Evolutionary conservation across 2,329 filamentous ascomycete genomes (phyloP), one percentile per base, ranked within the genome.

Genomic region (Ambrosiella cleistominuta): DNA sequence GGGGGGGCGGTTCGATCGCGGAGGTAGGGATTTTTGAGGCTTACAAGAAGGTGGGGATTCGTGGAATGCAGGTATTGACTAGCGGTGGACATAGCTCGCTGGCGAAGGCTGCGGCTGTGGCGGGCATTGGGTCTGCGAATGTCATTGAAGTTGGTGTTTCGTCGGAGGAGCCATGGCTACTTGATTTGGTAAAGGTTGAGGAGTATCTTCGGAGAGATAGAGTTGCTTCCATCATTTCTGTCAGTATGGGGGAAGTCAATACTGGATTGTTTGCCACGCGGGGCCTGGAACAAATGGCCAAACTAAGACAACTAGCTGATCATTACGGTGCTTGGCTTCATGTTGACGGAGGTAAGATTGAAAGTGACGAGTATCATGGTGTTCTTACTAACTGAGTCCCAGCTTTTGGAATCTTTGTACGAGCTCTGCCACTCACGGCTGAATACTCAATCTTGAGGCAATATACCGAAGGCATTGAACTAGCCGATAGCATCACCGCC

Each of bases 161-260:
- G 35, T 37, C 49, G 68, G 70, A 6, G 71, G 72, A 0, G 64
- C 80, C 82, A 0, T 88, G 90, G 74, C 76, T 74, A 50, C 75
- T 95, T 62, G 81, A 95, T 64, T 65, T 95, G 5, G 72, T 74
- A 1, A 72, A 72, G 2, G 71, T 95, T 1, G 81, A 88, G 67
- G 68, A 68, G 51, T 75, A 80, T 59, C 71, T 94, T 13, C 66
- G 63, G 59, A 69, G 67, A 40, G 63, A 64, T 0, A 76, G 76
- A 2, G 75, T 78, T 11, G 85, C 78, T n/a, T 85, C 77, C 54
- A 87, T 96, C 61, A 80, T 96, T 42, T 81, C 78, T 3, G 71
- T 95, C n/a, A 90, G 88, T 47, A 86, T 84, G 5, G 87, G 87
- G 1, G 91, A 97, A 70, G 88, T 96, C 36, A 96, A 97, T 64